A percentile compares a stretch with the other conserved stretches of the same genome.
Evolutionary conservation across 768 basidiomycete species (phyloP).

Genomic region (Mrakia frigida): DNA sequence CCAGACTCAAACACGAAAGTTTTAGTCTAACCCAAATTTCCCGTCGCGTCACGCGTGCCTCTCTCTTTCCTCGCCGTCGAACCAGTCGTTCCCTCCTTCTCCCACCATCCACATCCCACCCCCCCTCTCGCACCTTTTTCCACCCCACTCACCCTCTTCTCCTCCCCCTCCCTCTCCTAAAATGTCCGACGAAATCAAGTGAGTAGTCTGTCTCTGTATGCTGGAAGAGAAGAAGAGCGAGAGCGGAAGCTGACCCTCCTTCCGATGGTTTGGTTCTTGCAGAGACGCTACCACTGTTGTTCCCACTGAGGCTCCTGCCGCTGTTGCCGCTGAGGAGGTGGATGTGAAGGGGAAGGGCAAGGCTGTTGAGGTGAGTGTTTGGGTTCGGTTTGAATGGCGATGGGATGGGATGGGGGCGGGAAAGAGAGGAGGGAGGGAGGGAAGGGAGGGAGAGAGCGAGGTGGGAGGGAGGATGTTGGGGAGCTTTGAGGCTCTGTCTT

Average conservation of each 20-base stretch:
- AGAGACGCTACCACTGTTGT: slow-evolving; percentile 13
- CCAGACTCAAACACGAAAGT: too few relatives aligned
- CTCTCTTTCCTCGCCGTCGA: background rate
- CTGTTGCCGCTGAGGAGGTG: background rate
- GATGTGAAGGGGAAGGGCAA: slow-evolving; percentile 22
- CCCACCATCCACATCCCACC: background rate
- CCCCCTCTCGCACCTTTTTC: background rate
- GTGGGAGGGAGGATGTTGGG: too few relatives aligned
- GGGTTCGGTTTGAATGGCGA: background rate
- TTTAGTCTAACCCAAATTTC: too few relatives aligned
- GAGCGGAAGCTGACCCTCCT: background rate
- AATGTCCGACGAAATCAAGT: slow-evolving; percentile 3
- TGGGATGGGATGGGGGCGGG: background rate
- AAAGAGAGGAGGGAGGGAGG: background rate
- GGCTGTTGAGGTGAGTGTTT: slow-evolving; percentile 21
- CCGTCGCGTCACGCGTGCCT: background rate
- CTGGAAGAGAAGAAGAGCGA: background rate
- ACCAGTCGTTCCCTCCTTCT: background rate
- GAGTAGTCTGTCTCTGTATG: background rate
- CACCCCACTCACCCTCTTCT: background rate
- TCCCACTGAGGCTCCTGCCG: background rate
- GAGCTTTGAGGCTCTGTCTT: too few relatives aligned
- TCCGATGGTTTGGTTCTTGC: background rate
- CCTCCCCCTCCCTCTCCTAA: background rate
- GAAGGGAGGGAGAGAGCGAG: background rate